Evolutionary conservation across 2,329 filamentous ascomycete species (phyloP).

Genomic region (Colletotrichum echinochloae): DNA sequence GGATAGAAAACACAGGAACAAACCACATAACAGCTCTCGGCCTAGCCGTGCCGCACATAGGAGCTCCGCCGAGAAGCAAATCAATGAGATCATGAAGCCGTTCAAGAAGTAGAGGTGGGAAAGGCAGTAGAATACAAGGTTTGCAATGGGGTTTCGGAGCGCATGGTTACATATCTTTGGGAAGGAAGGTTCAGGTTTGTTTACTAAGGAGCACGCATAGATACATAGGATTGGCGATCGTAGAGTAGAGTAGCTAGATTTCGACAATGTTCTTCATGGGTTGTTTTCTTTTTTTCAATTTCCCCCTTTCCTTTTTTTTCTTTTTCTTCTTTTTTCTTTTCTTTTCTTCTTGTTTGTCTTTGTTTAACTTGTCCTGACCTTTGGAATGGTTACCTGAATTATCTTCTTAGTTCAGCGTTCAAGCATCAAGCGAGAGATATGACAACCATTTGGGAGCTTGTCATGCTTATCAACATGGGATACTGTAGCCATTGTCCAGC

Average conservation of each 20-base stretch:
- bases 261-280: background rate
- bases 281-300: too few species aligned
- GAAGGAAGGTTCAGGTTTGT: background rate
- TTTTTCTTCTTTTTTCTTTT: too few species aligned
- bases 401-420: background rate
- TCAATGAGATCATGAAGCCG: background rate
- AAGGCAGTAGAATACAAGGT: background rate
- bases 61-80: background rate
- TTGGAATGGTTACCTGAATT: too few species aligned
- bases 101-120: background rate
- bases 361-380: background rate
- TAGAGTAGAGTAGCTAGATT: too few species aligned
- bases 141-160: background rate
- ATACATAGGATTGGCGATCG: background rate
- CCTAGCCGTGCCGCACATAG: background rate
- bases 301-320: too few species aligned
- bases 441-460: too few species aligned
- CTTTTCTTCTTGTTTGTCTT: too few species aligned
- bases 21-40: background rate
- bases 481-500: background rate
- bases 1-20: background rate
- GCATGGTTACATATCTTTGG: too few species aligned
- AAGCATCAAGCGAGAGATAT: too few species aligned
- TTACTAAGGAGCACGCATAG: background rate
- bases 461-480: too few species aligned